phyloP scores from a whole-genome alignment of 2,329 filamentous ascomycete species.

The Botrytis squamosa region DNA sequence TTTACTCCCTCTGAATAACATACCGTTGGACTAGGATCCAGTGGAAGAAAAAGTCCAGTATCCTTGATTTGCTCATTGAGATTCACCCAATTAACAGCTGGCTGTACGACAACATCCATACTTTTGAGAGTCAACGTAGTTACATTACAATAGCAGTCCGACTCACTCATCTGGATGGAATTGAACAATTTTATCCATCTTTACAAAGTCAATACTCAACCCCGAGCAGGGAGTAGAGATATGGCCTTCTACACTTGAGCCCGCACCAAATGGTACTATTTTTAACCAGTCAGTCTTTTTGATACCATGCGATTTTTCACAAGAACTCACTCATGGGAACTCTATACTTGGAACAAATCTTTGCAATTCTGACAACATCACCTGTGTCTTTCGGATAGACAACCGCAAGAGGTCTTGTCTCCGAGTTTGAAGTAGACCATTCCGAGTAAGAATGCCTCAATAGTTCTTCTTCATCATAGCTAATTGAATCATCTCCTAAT shows the following conservation, averaged over 20 bases:
- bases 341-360: conserved; percentile 71
- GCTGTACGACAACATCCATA: conserved; percentile 90
- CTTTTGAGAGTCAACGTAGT: not conserved
- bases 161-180: conserved; percentile 70
- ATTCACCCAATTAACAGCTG: conserved; percentile 82
- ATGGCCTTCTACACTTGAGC: conserved; percentile 62
- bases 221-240: conserved; percentile 84
- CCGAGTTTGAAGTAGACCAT: conserved; percentile 59
- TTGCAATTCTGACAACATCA: conserved; percentile 59
- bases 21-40: conserved; percentile 66
- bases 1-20: not conserved
- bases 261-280: conserved; percentile 17
- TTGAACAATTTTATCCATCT: conserved; percentile 78
- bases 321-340: conserved; percentile 66
- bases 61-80: conserved; percentile 69
- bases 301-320: conserved; percentile 34
- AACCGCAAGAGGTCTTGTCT: conserved; percentile 59
- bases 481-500: conserved; percentile 10
- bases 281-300: not conserved
- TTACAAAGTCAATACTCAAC: conserved; percentile 81
- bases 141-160: not conserved
- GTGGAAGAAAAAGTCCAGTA: conserved; percentile 81
- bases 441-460: conserved; percentile 61
- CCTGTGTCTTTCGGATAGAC: conserved; percentile 60
- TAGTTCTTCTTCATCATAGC: conserved; percentile 51